phyloP scores from a whole-genome alignment of 2,329 filamentous ascomycete genomes.

The Cladorrhinum sp. region DNA sequence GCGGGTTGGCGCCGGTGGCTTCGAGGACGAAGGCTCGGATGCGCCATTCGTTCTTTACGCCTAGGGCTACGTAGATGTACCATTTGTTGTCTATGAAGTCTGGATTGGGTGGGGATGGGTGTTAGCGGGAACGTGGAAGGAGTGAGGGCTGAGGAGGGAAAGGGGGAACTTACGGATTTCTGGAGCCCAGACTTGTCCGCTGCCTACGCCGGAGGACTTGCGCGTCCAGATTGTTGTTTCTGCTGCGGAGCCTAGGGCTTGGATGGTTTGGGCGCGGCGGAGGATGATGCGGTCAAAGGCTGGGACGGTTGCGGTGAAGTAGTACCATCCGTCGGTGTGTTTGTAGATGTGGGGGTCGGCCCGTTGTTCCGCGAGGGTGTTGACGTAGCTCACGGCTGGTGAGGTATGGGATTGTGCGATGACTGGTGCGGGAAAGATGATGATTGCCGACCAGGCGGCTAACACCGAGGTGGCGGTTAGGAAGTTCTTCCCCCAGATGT shows the following conservation, averaged over 20 bases:
- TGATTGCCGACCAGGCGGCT: background rate
- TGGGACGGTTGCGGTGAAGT: slow-evolving; percentile 27
- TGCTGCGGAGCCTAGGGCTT: slow-evolving; percentile 15
- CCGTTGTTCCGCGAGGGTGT: slow-evolving; percentile 30
- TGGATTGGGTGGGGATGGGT: background rate
- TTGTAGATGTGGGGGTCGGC: slow-evolving; percentile 33
- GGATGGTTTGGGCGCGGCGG: slow-evolving; percentile 22
- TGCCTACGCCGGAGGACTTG: slow-evolving; percentile 39
- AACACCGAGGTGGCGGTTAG: background rate
- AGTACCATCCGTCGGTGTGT: slow-evolving; percentile 29
- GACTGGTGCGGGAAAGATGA: slow-evolving; percentile 1
- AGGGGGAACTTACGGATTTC: slow-evolving; percentile 39
- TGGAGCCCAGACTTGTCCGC: slow-evolving; percentile 51
- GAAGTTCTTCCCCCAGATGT: background rate
- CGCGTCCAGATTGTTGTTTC: slow-evolving; percentile 37
- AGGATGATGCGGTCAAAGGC: slow-evolving; percentile 25
- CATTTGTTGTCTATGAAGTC: slow-evolving; percentile 46
- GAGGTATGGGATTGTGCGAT: slow-evolving; percentile 15
- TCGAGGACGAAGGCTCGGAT: slow-evolving; percentile 32
- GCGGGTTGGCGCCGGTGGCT: slow-evolving; percentile 29
- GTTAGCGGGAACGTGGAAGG: too few relatives aligned
- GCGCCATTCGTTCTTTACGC: slow-evolving; percentile 24
- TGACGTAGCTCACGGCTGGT: slow-evolving; percentile 29
- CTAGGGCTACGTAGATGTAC: slow-evolving; percentile 50
- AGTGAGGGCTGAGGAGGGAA: too few relatives aligned